Conservation (phyloP, 495 filamentous ascomycete genomes). For the Hyphodiscus hymeniophilus region DNA sequence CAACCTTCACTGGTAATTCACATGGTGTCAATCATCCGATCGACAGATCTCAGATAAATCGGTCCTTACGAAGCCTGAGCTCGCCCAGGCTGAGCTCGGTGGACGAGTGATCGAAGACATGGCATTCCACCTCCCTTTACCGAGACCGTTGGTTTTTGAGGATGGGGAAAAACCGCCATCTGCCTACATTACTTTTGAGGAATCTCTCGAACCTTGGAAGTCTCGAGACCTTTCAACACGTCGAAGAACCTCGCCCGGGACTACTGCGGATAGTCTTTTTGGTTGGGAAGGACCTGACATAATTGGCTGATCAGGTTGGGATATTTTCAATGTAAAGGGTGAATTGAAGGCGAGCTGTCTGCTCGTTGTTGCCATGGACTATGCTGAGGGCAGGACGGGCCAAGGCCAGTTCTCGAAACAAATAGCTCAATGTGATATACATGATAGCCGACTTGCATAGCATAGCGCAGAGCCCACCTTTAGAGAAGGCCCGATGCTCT, state of each 20-base stretch:
- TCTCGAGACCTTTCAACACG: too few species aligned
- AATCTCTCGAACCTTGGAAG: not conserved
- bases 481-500: too few species aligned
- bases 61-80: constrained; percentile 49
- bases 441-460: too few species aligned
- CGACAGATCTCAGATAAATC: constrained; percentile 86
- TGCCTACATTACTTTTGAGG: constrained; percentile 48
- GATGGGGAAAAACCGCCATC: constrained; percentile 80
- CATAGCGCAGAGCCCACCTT: too few species aligned
- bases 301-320: too few species aligned
- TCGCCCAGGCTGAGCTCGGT: constrained; percentile 67
- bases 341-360: too few species aligned
- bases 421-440: too few species aligned
- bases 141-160: constrained; percentile 76
- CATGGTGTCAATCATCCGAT: constrained; percentile 81
- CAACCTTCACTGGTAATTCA: constrained; percentile 26
- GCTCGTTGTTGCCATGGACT: too few species aligned
- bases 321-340: too few species aligned
- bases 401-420: too few species aligned
- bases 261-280: not conserved
- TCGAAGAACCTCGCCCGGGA: not conserved
- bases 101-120: constrained; percentile 54
- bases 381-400: too few species aligned
- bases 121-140: constrained; percentile 80
- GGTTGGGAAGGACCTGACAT: too few species aligned